phyloP scores from a whole-genome alignment of 306 rosid species.

The Begonia peltatifolia region DNA sequence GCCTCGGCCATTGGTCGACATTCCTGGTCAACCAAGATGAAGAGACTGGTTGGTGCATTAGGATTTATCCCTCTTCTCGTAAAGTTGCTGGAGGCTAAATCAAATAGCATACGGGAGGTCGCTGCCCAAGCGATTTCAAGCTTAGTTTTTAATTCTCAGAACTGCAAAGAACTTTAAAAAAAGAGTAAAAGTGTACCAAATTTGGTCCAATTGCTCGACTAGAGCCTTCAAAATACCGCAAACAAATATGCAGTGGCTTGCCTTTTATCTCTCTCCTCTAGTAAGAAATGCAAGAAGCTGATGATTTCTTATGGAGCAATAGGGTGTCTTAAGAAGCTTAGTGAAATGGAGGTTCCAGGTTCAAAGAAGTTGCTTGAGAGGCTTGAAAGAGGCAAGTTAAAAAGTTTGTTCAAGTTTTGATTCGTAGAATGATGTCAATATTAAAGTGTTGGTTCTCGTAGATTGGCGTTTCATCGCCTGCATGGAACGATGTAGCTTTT shows the following conservation, averaged over 20 bases:
- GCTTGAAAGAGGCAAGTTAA: slow-evolving; percentile 77
- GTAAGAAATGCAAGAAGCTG: slow-evolving; percentile 74
- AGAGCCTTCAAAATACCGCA: slow-evolving; percentile 68
- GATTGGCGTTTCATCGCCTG: not conserved
- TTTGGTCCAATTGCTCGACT: slow-evolving; percentile 87
- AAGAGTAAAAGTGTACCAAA: slow-evolving; percentile 70
- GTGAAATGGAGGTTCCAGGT: slow-evolving; percentile 82
- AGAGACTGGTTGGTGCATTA: slow-evolving; percentile 60
- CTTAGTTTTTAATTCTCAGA: slow-evolving; percentile 43
- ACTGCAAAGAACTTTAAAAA: slow-evolving; percentile 63
- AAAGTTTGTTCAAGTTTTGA: slow-evolving; percentile 40
- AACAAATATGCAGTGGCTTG: slow-evolving; percentile 74
- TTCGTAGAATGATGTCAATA: not conserved
- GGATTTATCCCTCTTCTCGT: slow-evolving; percentile 67
- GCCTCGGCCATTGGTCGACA: slow-evolving; percentile 45
- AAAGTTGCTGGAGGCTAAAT: slow-evolving; percentile 71
- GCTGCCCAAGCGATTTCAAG: slow-evolving; percentile 67
- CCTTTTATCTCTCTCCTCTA: slow-evolving; percentile 50
- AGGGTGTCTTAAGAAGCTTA: slow-evolving; percentile 87
- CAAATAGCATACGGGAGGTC: slow-evolving; percentile 44
- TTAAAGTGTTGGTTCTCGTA: not conserved
- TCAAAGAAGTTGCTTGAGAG: slow-evolving; percentile 74
- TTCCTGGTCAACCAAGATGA: slow-evolving; percentile 55
- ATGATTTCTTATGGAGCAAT: slow-evolving; percentile 91
- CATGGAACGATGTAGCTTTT: not conserved